phyloP scores from a whole-genome alignment of 805 yeast species.

The Candida xiaguanensis region DNA sequence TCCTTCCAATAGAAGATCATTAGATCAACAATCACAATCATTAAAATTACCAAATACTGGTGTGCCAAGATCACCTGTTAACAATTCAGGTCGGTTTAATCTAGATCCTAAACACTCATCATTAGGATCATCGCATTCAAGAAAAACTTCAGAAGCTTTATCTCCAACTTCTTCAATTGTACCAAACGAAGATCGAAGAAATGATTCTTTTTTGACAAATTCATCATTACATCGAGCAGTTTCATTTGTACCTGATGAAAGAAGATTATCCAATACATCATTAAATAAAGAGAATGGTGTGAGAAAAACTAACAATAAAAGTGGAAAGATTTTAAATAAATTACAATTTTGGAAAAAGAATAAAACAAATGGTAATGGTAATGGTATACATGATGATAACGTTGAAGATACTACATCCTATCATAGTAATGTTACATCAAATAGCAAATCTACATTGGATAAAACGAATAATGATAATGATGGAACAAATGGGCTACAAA shows the following conservation, averaged over 20 bases:
- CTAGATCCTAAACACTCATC: slow-evolving; percentile 1
- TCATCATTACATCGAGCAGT: slow-evolving; percentile 14
- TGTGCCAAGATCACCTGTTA: neutral
- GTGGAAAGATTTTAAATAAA: slow-evolving; percentile 25
- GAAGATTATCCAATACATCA: slow-evolving; percentile 14
- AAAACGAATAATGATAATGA: neutral
- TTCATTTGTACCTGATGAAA: slow-evolving; percentile 17
- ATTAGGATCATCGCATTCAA: neutral
- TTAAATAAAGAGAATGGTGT: slow-evolving; percentile 7
- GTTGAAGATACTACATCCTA: slow-evolving; percentile 5
- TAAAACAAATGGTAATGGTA: slow-evolving; percentile 8
- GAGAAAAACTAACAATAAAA: slow-evolving; percentile 15
- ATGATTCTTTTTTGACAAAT: neutral
- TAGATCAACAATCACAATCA: slow-evolving; percentile 2
- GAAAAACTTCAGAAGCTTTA: slow-evolving; percentile 1
- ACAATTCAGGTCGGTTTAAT: neutral
- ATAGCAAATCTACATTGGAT: slow-evolving; percentile 2
- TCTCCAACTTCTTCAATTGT: slow-evolving; percentile 4
- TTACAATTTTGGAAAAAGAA: slow-evolving; percentile 38
- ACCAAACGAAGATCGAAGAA: neutral
- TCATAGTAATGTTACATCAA: neutral
- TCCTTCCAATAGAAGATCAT: slow-evolving; percentile 2
- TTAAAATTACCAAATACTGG: neutral
- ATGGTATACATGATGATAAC: neutral
- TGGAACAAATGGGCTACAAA: neutral